Base-by-base conservation (phyloP, 2,329 filamentous ascomycete species). In the Tolypocladium tropicale region DNA sequence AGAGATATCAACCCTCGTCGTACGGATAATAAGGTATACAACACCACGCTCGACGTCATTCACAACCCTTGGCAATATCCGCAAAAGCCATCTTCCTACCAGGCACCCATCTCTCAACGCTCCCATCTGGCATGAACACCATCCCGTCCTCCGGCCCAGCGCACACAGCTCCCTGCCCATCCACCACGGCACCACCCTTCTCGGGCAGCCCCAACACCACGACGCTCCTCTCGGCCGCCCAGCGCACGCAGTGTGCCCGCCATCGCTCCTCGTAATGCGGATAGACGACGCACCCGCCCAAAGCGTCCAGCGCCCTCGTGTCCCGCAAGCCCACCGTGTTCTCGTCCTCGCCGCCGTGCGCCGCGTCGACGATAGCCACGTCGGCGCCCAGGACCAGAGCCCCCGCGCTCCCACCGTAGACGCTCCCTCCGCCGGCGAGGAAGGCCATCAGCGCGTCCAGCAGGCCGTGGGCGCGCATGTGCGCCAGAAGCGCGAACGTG, bases 401-500 rank as follows among this genome's bases (percentile, higher is more conserved):
- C 37, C 37, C 37, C n/a, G 37, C n/a, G 39, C 21, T 43, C n/a
- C 39, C 39, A 21, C 21, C 39, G 39, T 25, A 43, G 39, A 43
- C 39, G 18, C 39, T n/a, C 11, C 41, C 41, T 6, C 39, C 39
- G 39, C 39, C 18, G 18, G 39, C 2, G 6, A 43, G 39, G 39
- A 43, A 52, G 9, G 14, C 32, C 50, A n/a, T 36, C 49, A 55
- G 33, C 6, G 39, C 37, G 28, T n/a, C 16, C 6, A 56, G 56
- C 41, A 54, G 37, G 46, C 25, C 25, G 12, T 56, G 21, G n/a
- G 14, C 34, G 23, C 53, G 37, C 51, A 54, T 34, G 49, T 52
- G 50, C 23, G 53, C 49, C 30, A 52, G 54, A 12, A 58, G 56
- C 25, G 46, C 50, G 25, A 54, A 56, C 10, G 54, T 52, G 48